phyloP scores from a whole-genome alignment of 129 eudicot species.

The Solidago caesia region DNA sequence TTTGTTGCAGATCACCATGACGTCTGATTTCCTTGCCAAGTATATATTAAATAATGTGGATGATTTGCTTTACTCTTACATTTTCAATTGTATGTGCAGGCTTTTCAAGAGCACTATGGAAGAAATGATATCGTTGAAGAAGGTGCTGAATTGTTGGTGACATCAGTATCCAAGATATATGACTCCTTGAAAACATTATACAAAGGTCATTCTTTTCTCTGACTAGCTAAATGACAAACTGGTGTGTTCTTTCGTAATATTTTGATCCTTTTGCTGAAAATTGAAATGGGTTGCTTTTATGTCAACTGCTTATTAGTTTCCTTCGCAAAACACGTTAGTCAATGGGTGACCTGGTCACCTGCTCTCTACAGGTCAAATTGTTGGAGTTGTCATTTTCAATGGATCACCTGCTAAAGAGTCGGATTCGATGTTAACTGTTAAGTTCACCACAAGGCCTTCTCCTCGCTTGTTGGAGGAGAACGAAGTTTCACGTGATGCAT shows the following conservation, averaged over 20 bases:
- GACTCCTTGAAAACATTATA: constrained; percentile 55
- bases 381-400: constrained; percentile 54
- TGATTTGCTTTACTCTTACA: constrained; percentile 15
- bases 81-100: constrained; percentile 34
- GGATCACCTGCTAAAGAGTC: constrained; percentile 33
- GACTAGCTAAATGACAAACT: not conserved
- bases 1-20: constrained; percentile 17
- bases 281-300: not conserved
- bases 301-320: not conserved
- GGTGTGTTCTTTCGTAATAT: not conserved
- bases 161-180: constrained; percentile 59
- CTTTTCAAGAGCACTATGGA: constrained; percentile 74
- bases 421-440: constrained; percentile 46
- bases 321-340: not conserved
- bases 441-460: constrained; percentile 41
- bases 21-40: not conserved
- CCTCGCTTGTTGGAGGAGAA: constrained; percentile 56
- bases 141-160: constrained; percentile 58
- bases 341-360: not conserved
- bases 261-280: not conserved
- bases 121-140: constrained; percentile 50
- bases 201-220: constrained; percentile 45
- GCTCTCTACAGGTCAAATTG: constrained; percentile 61
- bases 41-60: not conserved
- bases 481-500: constrained; percentile 31